Conservation (phyloP, 257 asterid genomes). For the Nicotiana tabacum region DNA sequence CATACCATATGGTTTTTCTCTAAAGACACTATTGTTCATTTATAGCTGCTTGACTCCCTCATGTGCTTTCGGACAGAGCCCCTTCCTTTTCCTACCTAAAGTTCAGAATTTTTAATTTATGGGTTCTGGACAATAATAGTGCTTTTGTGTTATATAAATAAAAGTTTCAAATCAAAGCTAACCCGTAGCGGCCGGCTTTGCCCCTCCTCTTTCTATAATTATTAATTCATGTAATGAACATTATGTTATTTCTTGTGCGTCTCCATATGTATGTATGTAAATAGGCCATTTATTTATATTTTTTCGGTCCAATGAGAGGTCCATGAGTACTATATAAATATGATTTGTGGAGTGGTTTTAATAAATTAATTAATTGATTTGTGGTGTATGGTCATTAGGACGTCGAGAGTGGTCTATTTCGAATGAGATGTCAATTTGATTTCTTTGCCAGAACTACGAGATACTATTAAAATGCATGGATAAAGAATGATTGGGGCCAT, state of each 20-base stretch:
- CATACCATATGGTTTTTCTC: neutral
- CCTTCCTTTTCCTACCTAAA: neutral
- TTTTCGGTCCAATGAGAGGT: neutral
- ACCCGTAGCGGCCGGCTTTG: no score
- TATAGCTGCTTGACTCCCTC: slow-evolving; percentile 1
- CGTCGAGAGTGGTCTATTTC: neutral
- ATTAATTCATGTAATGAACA: neutral
- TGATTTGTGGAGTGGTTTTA: no score
- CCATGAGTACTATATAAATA: no score
- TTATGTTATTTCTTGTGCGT: neutral
- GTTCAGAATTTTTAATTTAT: no score
- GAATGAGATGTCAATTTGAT: neutral
- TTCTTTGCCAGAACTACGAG: neutral
- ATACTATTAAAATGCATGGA: neutral
- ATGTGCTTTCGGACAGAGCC: slow-evolving; percentile 1
- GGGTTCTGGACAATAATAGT: no score
- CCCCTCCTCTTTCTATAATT: neutral
- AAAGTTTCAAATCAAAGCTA: no score
- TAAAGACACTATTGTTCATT: neutral
- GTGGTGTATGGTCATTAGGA: neutral
- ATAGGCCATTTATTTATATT: neutral
- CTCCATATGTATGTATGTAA: neutral
- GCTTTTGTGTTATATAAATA: no score
- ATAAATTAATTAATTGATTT: neutral
- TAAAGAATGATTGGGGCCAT: neutral